Percentiles rank a stretch among this genome's conserved stretches.
phyloP scores from a whole-genome alignment of 192 early-diverging fungal species.

The Backusella tarrabulga region DNA sequence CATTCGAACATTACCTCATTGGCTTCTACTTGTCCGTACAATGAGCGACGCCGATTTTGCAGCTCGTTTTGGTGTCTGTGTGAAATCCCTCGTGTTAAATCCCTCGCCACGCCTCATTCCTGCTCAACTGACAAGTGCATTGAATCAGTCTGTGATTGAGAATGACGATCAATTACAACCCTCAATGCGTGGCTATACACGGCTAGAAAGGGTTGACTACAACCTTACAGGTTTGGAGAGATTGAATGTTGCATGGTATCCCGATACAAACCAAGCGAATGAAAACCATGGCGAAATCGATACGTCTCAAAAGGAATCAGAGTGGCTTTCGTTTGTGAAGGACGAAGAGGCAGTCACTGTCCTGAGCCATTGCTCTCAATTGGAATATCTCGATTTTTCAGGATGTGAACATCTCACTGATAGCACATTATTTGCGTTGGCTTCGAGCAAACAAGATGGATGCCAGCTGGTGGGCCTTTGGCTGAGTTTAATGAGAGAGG shows the following conservation, averaged over 20 bases:
- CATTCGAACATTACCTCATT: constrained; percentile 19
- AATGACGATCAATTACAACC: constrained; percentile 7
- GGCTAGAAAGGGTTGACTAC: constrained; percentile 2
- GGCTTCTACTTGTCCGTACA: not conserved
- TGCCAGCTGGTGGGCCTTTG: not conserved
- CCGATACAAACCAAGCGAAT: not conserved
- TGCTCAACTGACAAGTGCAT: not conserved
- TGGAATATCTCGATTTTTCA: constrained; percentile 11
- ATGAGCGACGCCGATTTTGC: not conserved
- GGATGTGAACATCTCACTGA: constrained; percentile 13
- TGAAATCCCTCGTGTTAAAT: constrained; percentile 10
- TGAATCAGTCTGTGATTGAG: not conserved
- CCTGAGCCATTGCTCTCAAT: not conserved
- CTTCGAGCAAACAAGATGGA: not conserved
- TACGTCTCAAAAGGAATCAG: constrained; percentile 12
- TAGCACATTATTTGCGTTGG: not conserved
- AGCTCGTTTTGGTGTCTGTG: not conserved
- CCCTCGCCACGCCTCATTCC: constrained; percentile 9
- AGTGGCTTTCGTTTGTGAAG: constrained; percentile 18
- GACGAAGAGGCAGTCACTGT: constrained; percentile 6
- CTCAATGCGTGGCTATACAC: not conserved
- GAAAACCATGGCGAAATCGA: constrained; percentile 28
- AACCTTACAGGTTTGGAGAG: constrained; percentile 17
- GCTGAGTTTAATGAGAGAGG: not conserved
- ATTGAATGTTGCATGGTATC: not conserved